Conservation (phyloP, 2,329 filamentous ascomycete genomes). For the Macrophomina tecta region DNA sequence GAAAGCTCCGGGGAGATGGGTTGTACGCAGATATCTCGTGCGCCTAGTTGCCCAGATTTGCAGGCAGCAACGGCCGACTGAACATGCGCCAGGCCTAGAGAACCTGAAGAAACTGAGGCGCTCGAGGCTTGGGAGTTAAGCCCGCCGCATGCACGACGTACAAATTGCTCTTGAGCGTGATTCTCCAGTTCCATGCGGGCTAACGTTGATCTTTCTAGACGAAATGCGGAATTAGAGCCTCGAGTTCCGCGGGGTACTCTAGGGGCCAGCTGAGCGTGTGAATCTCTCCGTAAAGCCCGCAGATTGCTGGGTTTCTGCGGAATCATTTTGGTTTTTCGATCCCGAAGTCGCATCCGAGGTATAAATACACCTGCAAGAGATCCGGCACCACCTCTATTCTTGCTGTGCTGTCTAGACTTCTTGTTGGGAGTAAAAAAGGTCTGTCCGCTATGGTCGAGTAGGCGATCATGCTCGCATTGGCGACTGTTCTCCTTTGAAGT, state of each 20-base stretch:
- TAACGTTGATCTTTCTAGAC: not conserved
- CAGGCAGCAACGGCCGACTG: not conserved
- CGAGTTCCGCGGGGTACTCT: not conserved
- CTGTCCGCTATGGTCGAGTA: not conserved
- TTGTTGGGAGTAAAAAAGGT: not conserved
- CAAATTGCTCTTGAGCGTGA: not conserved
- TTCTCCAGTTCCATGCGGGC: not conserved
- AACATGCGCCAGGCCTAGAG: not conserved
- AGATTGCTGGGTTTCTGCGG: not conserved
- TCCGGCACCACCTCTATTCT: not conserved
- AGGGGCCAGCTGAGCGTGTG: not conserved
- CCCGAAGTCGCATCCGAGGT: not conserved
- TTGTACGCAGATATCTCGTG: slow-evolving; percentile 1
- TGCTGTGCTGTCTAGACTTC: not conserved
- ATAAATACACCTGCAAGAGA: not conserved
- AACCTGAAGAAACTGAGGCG: not conserved
- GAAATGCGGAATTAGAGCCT: not conserved
- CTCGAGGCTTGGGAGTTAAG: not conserved
- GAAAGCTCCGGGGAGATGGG: slow-evolving; percentile 4
- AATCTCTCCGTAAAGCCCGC: not conserved
- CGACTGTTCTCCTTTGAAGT: not conserved
- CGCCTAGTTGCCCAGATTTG: not conserved
- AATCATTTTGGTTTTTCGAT: not conserved
- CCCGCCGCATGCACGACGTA: not conserved
- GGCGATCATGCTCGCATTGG: not conserved